Evolutionary conservation across 208 protist species (phyloP), one percentile per base, ranked within the genome.

Genomic region (Leishmania arabica): DNA sequence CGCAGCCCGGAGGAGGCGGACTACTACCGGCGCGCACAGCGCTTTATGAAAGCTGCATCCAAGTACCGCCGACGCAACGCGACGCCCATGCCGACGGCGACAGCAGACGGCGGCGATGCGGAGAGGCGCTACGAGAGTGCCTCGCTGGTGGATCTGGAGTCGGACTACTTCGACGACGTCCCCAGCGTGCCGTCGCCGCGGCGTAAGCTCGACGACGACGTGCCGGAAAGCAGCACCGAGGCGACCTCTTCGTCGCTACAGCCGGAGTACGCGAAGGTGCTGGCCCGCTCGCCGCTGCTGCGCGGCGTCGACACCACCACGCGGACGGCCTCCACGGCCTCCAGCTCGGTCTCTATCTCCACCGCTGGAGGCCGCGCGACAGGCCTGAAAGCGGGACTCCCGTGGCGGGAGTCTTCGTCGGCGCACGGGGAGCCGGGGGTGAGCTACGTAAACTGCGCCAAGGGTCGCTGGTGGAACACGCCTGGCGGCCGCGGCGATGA

Each of bases 401-500:
- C 40, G 37, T 27, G 21, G 76, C 51, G 76, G 27, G 31, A 15
- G 34, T 62, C 64, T 15, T 79, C 76, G 27, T 40, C 62, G 24
- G 40, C 49, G 42, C 34, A 64, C 40, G 77, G 64, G n/a, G 76
- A 75, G 42, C 62, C 75, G 2, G 82, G 82, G 13, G 34, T 85
- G 62, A 74, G 62, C 71, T 85, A 81, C 75, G 51, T 42, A 9
- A 68, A 89, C 42, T 87, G 70, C 31, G 88, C 85, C 47, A 79
- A 60, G n/a, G 86, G 91, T 24, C 75, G 78, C 73, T 95, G 91
- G 89, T 95, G 89, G 88, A 82, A 81, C 75, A 87, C 82, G 47
- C 77, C 71, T 49, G 87, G 87, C 68, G 88, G 91, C 64, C 82
- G 86, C 77, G 91, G 89, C 62, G 91, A 95, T 56, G 92, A 96